Conservation (phyloP, 805 yeast species). For the Pichia sporocuriosa region DNA sequence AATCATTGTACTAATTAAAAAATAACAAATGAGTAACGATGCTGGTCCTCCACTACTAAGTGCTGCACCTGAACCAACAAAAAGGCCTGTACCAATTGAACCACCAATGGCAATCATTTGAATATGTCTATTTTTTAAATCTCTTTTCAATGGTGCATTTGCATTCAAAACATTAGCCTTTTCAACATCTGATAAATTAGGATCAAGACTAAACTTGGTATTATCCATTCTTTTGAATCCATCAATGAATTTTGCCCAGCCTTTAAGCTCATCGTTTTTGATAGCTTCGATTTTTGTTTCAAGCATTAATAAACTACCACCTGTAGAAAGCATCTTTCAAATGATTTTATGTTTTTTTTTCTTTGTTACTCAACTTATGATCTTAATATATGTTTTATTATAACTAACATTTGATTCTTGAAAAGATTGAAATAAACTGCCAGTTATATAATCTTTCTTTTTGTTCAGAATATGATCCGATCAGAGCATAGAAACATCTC, state of each 20-base stretch:
- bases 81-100: slow-evolving; percentile 71
- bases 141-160: slow-evolving; percentile 38
- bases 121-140: slow-evolving; percentile 54
- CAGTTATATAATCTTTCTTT: too few species aligned
- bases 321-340: too few species aligned
- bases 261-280: neutral
- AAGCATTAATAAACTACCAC: too few species aligned
- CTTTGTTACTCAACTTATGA: too few species aligned
- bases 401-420: too few species aligned
- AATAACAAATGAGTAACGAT: slow-evolving; percentile 50
- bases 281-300: neutral
- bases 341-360: too few species aligned
- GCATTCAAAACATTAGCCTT: slow-evolving; percentile 37
- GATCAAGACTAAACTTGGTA: neutral
- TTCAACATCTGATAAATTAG: slow-evolving; percentile 28
- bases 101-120: slow-evolving; percentile 79
- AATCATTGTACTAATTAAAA: slow-evolving; percentile 49
- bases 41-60: slow-evolving; percentile 63
- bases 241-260: slow-evolving; percentile 14
- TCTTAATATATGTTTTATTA: too few species aligned
- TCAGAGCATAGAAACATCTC: too few species aligned
- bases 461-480: too few species aligned
- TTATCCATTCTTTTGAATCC: slow-evolving; percentile 21
- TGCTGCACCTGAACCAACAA: slow-evolving; percentile 61
- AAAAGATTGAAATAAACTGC: too few species aligned